Conservation (phyloP, 805 yeast genomes). For the Hanseniaspora mollemarum region DNA sequence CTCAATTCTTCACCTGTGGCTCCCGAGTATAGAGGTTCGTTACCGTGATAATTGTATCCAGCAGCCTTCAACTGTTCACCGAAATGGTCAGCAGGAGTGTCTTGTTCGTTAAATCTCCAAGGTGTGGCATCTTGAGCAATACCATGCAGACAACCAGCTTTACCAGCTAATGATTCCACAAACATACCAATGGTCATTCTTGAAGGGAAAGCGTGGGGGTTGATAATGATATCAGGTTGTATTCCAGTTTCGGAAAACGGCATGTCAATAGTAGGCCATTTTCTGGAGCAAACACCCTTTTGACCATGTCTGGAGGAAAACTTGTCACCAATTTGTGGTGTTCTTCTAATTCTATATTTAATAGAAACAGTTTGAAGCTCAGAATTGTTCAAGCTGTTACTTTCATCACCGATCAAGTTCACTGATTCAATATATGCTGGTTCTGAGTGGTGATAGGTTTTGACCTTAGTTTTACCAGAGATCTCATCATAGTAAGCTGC, state of each 20-base stretch:
- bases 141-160: conserved; percentile 96
- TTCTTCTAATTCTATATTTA: conserved; percentile 81
- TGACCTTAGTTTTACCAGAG: conserved; percentile 77
- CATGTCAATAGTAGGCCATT: conserved; percentile 95
- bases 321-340: conserved; percentile 93
- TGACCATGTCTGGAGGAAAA: conserved; percentile 97
- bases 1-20: conserved; percentile 95
- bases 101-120: conserved; percentile 81
- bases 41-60: conserved; percentile 95
- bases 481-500: conserved; percentile 88
- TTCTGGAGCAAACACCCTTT: conserved; percentile 95
- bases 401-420: conserved; percentile 77
- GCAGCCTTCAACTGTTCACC: conserved; percentile 82
- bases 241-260: conserved; percentile 95
- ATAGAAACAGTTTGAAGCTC: conserved; percentile 80
- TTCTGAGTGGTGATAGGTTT: conserved; percentile 86
- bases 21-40: conserved; percentile 98
- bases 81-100: conserved; percentile 94
- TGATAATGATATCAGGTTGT: conserved; percentile 93
- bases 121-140: conserved; percentile 96
- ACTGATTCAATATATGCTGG: conserved; percentile 94
- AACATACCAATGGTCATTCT: conserved; percentile 99
- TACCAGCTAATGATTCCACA: conserved; percentile 96
- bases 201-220: conserved; percentile 99
- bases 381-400: conserved; percentile 35